A percentile compares a stretch with the other conserved stretches of the same genome.
phyloP scores from a whole-genome alignment of 148 eudicot genomes.

The Camellia granthamiana region DNA sequence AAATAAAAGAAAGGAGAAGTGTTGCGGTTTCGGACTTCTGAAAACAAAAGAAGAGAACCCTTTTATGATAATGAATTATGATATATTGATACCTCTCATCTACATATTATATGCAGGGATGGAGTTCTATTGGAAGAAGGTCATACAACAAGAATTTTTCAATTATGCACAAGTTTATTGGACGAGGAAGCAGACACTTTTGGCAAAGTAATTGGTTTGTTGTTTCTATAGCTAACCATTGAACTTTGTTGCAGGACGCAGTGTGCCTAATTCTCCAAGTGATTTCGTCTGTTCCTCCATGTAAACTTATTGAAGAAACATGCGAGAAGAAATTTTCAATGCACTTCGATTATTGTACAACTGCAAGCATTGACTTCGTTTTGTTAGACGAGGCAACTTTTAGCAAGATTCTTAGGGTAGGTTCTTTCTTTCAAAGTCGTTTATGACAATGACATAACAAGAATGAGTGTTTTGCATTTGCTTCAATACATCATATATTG shows the following conservation, averaged over 20 bases:
- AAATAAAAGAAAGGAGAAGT: constrained; percentile 54
- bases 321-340: constrained; percentile 82
- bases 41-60: constrained; percentile 35
- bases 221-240: constrained; percentile 54
- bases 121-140: constrained; percentile 85
- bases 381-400: constrained; percentile 76
- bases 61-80: constrained; percentile 40
- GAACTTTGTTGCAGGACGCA: constrained; percentile 90
- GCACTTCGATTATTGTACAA: constrained; percentile 90
- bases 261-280: constrained; percentile 81
- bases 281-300: constrained; percentile 68
- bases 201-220: constrained; percentile 52
- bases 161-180: constrained; percentile 81
- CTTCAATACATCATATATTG: not conserved
- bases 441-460: constrained; percentile 13
- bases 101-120: constrained; percentile 94
- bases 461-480: constrained; percentile 26
- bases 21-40: constrained; percentile 56
- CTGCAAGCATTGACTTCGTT: constrained; percentile 77
- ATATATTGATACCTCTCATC: constrained; percentile 69
- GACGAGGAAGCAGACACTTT: constrained; percentile 70
- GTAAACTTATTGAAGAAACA: constrained; percentile 83
- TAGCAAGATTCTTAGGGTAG: constrained; percentile 85
- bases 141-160: constrained; percentile 75
- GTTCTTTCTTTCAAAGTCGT: constrained; percentile 30